Conservation (phyloP, 768 basidiomycete species). For the Lactarius tabidus region DNA sequence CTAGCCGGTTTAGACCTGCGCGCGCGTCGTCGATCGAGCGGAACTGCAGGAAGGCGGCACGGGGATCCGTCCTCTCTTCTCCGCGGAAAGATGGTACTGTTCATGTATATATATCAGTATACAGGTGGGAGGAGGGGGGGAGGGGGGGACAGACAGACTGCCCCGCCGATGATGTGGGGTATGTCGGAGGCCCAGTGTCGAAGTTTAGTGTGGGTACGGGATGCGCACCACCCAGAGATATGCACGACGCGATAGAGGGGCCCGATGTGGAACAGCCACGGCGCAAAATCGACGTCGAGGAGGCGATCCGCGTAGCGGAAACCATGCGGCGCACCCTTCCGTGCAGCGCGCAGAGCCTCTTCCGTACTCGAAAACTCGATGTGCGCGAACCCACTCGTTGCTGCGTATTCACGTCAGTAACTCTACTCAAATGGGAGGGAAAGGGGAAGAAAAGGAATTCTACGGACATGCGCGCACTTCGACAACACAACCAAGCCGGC, state of each 20-base stretch:
- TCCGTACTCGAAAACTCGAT: conserved; percentile 19
- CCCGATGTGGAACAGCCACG: not conserved
- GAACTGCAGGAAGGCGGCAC: not conserved
- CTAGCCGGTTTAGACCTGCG: not conserved
- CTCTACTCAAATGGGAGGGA: too few relatives aligned
- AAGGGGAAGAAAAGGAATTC: not conserved
- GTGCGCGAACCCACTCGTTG: conserved; percentile 14
- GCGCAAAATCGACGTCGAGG: conserved; percentile 13
- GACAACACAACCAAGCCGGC: conserved; percentile 19
- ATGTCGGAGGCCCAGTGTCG: conserved; percentile 7
- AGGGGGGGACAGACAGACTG: not conserved
- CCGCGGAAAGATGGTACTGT: conserved; percentile 9
- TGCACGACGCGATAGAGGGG: conserved; percentile 3
- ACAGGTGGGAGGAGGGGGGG: too few relatives aligned
- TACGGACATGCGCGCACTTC: conserved; percentile 21
- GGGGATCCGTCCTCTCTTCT: not conserved
- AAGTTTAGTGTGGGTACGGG: not conserved
- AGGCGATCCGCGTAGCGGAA: conserved; percentile 14
- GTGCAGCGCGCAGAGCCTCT: conserved; percentile 9
- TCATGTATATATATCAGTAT: not conserved
- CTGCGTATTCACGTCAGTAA: not conserved
- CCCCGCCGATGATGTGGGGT: not conserved
- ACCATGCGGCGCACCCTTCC: conserved; percentile 11
- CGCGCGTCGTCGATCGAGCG: not conserved
- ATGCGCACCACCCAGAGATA: conserved; percentile 9